These are phyloP conservation scores for Mediolabrus comicus DNA, from an alignment of 108 stramenopile genomes.

Conservation along the genomic window DNA sequence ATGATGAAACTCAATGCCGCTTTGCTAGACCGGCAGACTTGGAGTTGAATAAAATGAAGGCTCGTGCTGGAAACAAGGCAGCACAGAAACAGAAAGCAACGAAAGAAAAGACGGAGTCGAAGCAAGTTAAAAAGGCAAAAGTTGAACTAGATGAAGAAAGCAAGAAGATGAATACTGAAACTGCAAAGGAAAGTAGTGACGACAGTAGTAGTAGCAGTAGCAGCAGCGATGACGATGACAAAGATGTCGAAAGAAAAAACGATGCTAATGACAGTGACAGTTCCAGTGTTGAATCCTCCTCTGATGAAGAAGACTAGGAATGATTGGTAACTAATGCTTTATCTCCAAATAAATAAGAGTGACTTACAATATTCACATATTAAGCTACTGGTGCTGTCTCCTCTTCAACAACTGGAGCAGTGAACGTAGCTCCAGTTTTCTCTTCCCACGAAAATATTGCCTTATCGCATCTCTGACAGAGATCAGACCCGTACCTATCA, in stretches of 20 bases:
- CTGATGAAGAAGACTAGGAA: neutral
- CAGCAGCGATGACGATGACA: neutral
- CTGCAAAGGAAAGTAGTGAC: neutral
- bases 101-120: conserved; percentile 5
- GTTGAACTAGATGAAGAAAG: neutral
- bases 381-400: conserved; percentile 49
- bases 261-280: conserved; percentile 1
- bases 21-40: conserved; percentile 70
- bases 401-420: conserved; percentile 42
- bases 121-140: conserved; percentile 7
- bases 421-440: conserved; percentile 58
- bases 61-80: conserved; percentile 2
- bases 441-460: conserved; percentile 82
- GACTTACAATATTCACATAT: neutral
- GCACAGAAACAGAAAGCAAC: neutral
- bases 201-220: conserved; percentile 8
- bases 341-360: neutral
- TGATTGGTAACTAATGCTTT: neutral
- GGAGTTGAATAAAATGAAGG: conserved; percentile 43
- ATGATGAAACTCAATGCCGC: conserved; percentile 65
- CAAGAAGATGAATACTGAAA: neutral
- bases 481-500: conserved; percentile 53
- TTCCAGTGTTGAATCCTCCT: neutral
- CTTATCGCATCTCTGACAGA: conserved; percentile 85
- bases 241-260: neutral